These are phyloP conservation scores for Achlya hypogyna DNA, from an alignment of 352 stramenopile genomes.

Conservation along the genomic window DNA sequence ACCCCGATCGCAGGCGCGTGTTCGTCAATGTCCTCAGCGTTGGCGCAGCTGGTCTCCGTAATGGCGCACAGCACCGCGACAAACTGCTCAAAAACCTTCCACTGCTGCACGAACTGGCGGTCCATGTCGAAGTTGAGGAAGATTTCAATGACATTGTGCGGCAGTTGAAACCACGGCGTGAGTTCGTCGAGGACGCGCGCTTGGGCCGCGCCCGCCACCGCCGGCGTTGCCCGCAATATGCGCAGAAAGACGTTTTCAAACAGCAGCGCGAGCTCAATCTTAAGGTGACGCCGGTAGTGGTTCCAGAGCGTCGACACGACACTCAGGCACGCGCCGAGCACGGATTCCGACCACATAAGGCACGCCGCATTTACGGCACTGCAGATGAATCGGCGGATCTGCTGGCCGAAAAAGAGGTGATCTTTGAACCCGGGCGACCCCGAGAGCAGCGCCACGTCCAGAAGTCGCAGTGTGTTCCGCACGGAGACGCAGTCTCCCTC, in stretches of 20 bases:
- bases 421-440: slow-evolving; percentile 39
- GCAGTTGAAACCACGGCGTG: slow-evolving; percentile 65
- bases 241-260: slow-evolving; percentile 77
- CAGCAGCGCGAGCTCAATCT: slow-evolving; percentile 70
- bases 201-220: slow-evolving; percentile 44
- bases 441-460: slow-evolving; percentile 62
- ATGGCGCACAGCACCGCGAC: slow-evolving; percentile 65
- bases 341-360: slow-evolving; percentile 42
- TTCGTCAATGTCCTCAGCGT: slow-evolving; percentile 25
- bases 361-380: slow-evolving; percentile 55
- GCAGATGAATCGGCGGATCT: slow-evolving; percentile 68
- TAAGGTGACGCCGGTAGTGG: slow-evolving; percentile 72
- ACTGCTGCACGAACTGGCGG: slow-evolving; percentile 59
- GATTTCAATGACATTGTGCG: slow-evolving; percentile 81
- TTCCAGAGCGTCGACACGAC: slow-evolving; percentile 77
- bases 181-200: slow-evolving; percentile 74
- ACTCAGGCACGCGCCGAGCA: slow-evolving; percentile 52
- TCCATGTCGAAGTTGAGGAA: slow-evolving; percentile 86
- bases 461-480: slow-evolving; percentile 49
- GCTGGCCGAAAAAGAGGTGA: slow-evolving; percentile 55
- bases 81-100: slow-evolving; percentile 84
- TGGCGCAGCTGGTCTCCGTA: slow-evolving; percentile 36
- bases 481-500: slow-evolving; percentile 41
- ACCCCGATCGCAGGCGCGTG: slow-evolving; percentile 25
- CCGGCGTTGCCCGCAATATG: slow-evolving; percentile 45